These are phyloP conservation scores for Cladophialophora carrionii DNA, from an alignment of 2,329 filamentous ascomycete species.

Conservation along the genomic window DNA sequence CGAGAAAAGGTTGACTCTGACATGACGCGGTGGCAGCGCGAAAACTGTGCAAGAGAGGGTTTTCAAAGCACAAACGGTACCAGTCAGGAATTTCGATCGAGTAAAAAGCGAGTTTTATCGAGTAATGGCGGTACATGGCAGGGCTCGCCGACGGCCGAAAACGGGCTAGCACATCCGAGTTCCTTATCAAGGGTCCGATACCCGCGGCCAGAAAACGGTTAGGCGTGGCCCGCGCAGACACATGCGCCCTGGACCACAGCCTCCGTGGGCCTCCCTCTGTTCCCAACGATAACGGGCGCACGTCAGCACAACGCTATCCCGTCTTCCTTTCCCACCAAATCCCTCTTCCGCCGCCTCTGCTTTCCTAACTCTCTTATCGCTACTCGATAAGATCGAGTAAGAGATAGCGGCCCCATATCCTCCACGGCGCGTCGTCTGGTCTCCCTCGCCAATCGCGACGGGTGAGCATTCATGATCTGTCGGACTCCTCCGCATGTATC, in stretches of 20 bases:
- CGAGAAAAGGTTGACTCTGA: not conserved
- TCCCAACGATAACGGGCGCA: constrained; percentile 31
- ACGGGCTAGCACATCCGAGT: constrained; percentile 23
- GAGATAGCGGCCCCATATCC: constrained; percentile 24
- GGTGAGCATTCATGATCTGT: constrained; percentile 1
- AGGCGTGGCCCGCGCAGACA: constrained; percentile 2
- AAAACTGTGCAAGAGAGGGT: constrained; percentile 10
- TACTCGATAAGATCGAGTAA: constrained; percentile 38
- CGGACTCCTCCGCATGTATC: constrained; percentile 30
- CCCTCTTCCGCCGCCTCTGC: constrained; percentile 6
- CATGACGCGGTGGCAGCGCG: constrained; percentile 7
- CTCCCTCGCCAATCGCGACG: constrained; percentile 23
- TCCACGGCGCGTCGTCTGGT: constrained; percentile 5
- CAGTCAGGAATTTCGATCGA: constrained; percentile 37
- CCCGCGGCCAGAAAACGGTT: constrained; percentile 19
- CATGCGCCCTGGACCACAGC: constrained; percentile 10
- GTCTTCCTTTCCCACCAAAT: constrained; percentile 12
- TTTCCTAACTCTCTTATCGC: constrained; percentile 26
- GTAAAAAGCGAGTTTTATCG: constrained; percentile 34
- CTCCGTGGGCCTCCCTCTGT: not conserved
- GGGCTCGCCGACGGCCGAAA: constrained; percentile 22
- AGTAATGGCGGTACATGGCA: constrained; percentile 29
- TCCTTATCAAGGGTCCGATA: constrained; percentile 24
- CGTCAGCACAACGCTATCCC: constrained; percentile 15
- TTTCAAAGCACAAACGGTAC: constrained; percentile 15